Evolutionary conservation across 2,329 filamentous ascomycete genomes (phyloP).

Genomic region (Alternaria gansuensis): DNA sequence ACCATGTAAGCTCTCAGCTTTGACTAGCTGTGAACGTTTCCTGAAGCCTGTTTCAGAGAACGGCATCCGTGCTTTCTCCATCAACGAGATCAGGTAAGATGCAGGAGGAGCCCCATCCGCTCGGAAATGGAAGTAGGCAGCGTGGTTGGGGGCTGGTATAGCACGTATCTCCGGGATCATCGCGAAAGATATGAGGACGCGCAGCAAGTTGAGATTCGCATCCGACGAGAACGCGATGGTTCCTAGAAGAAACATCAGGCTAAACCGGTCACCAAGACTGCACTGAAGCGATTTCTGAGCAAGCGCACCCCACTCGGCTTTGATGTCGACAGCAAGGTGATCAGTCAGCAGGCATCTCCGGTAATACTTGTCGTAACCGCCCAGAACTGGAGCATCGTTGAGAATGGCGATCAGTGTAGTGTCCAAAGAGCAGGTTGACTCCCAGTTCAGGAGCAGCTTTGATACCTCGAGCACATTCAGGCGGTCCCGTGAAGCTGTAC

Average conservation of each 20-base stretch:
- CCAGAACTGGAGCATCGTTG: slow-evolving; percentile 49
- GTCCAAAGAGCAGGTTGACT: slow-evolving; percentile 13
- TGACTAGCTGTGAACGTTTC: slow-evolving; percentile 37
- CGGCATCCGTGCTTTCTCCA: slow-evolving; percentile 41
- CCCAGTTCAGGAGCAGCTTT: slow-evolving; percentile 24
- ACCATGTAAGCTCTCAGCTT: slow-evolving; percentile 37
- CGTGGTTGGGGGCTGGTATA: slow-evolving; percentile 50
- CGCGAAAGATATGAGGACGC: slow-evolving; percentile 58
- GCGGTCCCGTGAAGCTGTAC: not conserved
- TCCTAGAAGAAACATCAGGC: slow-evolving; percentile 59
- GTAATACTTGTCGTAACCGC: slow-evolving; percentile 52
- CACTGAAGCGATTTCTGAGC: slow-evolving; percentile 50
- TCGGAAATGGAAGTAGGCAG: slow-evolving; percentile 49
- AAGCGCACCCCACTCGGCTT: slow-evolving; percentile 57
- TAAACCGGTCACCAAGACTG: slow-evolving; percentile 38
- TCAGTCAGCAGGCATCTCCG: slow-evolving; percentile 52
- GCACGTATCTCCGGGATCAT: slow-evolving; percentile 53
- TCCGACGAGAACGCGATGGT: slow-evolving; percentile 55
- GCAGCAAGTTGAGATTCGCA: slow-evolving; percentile 55
- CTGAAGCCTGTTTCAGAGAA: slow-evolving; percentile 41
- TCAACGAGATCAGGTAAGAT: slow-evolving; percentile 17
- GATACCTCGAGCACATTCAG: slow-evolving; percentile 26
- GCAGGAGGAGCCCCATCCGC: slow-evolving; percentile 42
- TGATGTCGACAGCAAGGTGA: slow-evolving; percentile 51
- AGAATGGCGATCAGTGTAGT: slow-evolving; percentile 33